Percentiles rank a stretch among this genome's conserved stretches.
phyloP scores from a whole-genome alignment of 2,329 filamentous ascomycete genomes.

The Ramularia collo-cygni region DNA sequence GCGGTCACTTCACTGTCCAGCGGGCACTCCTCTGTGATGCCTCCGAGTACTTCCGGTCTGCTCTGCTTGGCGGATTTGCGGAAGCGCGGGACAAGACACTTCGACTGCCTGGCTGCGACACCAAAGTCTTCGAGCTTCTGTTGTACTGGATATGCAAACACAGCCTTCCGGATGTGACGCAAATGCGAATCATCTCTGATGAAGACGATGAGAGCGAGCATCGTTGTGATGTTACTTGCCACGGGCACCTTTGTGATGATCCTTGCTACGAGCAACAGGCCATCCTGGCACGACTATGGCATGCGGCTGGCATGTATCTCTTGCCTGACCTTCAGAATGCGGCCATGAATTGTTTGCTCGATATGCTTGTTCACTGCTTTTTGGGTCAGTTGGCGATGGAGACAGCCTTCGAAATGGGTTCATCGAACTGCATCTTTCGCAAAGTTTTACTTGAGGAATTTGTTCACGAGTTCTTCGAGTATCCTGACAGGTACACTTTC shows the following conservation, averaged over 20 bases:
- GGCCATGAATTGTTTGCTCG: not conserved
- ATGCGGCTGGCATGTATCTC: conserved; percentile 1
- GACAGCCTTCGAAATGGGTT: not conserved
- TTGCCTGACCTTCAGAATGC: conserved; percentile 6
- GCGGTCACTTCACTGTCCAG: conserved; percentile 4
- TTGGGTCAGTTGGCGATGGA: not conserved
- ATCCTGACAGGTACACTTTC: too few species aligned
- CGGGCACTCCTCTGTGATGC: conserved; percentile 1
- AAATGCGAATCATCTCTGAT: not conserved
- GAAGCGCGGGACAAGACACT: conserved; percentile 3
- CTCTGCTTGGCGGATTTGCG: conserved; percentile 3
- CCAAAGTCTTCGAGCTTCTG: conserved; percentile 1
- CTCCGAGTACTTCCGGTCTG: conserved; percentile 7
- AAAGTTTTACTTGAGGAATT: too few species aligned
- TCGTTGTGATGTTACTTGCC: too few species aligned
- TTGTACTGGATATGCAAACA: not conserved
- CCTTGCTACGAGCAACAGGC: not conserved
- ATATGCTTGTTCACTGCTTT: not conserved
- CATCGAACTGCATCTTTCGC: too few species aligned
- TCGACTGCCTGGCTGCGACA: conserved; percentile 1
- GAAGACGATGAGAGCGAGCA: too few species aligned
- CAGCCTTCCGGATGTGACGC: not conserved
- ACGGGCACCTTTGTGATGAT: not conserved
- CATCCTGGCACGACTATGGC: conserved; percentile 2
- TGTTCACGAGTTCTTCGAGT: too few species aligned